A percentile compares a stretch with the other conserved stretches of the same genome.
These are phyloP conservation scores for Aspergillus texensis DNA, from an alignment of 2,329 filamentous ascomycete genomes.

Conservation along the genomic window DNA sequence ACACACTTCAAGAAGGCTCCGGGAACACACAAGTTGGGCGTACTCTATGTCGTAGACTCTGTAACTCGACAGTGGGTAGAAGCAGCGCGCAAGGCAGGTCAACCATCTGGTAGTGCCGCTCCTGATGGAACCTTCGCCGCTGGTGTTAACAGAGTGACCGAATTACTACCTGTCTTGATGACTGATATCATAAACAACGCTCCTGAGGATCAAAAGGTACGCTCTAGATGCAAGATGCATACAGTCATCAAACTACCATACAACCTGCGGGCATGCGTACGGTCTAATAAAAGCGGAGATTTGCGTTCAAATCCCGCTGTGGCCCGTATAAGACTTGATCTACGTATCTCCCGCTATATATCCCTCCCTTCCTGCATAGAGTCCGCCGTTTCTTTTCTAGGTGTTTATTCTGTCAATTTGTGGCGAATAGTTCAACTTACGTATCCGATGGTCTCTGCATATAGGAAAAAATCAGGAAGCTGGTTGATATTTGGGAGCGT, in stretches of 20 bases:
- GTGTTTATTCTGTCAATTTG: conserved; percentile 23
- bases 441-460: conserved; percentile 47
- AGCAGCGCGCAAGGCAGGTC: conserved; percentile 82
- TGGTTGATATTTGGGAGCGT: conserved; percentile 98
- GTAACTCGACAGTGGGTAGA: conserved; percentile 99
- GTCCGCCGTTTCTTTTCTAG: conserved; percentile 23
- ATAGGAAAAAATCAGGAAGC: conserved; percentile 94
- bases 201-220: conserved; percentile 95
- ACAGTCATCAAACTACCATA: conserved; percentile 31
- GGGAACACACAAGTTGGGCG: conserved; percentile 94
- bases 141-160: conserved; percentile 94
- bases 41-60: conserved; percentile 99
- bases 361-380: conserved; percentile 26
- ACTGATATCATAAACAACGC: conserved; percentile 88
- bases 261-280: conserved; percentile 33
- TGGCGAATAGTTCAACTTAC: conserved; percentile 53
- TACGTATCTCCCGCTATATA: conserved; percentile 30
- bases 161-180: conserved; percentile 91
- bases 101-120: conserved; percentile 77
- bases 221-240: conserved; percentile 50
- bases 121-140: conserved; percentile 92
- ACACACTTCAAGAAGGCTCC: conserved; percentile 96
- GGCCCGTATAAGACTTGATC: conserved; percentile 25
- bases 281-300: conserved; percentile 27
- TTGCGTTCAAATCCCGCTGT: conserved; percentile 33